Percentiles rank a stretch among this genome's conserved stretches.
phyloP scores from a whole-genome alignment of 176 grass and related monocot species.

The Guadua angustifolia region DNA sequence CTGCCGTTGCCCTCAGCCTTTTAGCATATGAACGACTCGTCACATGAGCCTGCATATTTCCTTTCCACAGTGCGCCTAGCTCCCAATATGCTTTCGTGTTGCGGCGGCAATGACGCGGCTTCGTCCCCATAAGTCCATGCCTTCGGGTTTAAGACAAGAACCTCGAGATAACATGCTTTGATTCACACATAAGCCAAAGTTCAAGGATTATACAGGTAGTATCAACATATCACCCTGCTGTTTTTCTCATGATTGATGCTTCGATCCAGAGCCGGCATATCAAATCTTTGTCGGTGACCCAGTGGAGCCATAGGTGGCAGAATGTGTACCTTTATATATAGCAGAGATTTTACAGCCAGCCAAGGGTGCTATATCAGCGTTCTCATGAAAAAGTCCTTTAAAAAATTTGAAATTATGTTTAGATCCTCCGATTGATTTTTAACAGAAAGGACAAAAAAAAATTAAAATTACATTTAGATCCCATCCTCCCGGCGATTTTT shows the following conservation, averaged over 20 bases:
- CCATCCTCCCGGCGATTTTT: no score
- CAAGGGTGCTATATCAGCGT: no score
- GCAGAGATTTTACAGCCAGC: no score
- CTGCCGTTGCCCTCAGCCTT: neutral
- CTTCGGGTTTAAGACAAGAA: conserved; percentile 33
- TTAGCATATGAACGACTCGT: neutral
- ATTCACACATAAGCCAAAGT: neutral
- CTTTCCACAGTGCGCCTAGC: neutral
- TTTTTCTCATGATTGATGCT: neutral
- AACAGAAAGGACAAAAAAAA: no score
- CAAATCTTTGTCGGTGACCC: neutral
- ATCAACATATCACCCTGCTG: neutral
- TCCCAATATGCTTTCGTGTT: neutral
- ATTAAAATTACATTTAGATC: no score
- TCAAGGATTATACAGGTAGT: neutral
- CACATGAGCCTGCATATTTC: neutral
- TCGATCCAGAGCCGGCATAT: neutral
- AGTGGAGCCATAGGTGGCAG: neutral
- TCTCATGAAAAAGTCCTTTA: no score
- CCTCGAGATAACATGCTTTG: neutral
- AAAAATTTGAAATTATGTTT: no score
- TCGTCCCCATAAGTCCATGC: neutral
- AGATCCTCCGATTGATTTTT: no score
- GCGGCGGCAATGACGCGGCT: neutral
- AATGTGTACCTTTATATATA: no score